Conservation (phyloP, 148 eudicot genomes). For the Persicaria tinctoria region DNA sequence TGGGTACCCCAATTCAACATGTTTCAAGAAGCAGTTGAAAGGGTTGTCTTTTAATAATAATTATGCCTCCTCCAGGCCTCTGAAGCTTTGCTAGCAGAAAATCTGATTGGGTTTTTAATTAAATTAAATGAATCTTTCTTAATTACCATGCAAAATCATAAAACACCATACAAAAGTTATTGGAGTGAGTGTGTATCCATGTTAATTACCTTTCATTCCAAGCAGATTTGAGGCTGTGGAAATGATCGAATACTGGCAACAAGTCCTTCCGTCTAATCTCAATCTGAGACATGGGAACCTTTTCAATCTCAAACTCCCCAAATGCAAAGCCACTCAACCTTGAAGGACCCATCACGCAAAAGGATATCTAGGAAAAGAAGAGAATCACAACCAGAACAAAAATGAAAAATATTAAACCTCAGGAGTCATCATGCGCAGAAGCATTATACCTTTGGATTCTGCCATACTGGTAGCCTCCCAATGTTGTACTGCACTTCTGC, state of each 20-base stretch:
- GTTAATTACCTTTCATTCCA: constrained; percentile 50
- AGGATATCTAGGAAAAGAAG: constrained; percentile 43
- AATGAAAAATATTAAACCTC: neutral
- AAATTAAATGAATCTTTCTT: too few relatives aligned
- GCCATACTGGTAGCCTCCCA: constrained; percentile 75
- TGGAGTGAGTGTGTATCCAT: neutral
- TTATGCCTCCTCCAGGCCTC: too few relatives aligned
- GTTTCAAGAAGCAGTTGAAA: too few relatives aligned
- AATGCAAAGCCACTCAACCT: constrained; percentile 18
- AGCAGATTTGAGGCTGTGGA: constrained; percentile 50
- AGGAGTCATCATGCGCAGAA: constrained; percentile 10
- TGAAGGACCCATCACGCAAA: constrained; percentile 43
- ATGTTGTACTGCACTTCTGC: constrained; percentile 79
- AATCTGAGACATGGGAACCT: constrained; percentile 49
- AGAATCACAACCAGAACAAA: constrained; percentile 4
- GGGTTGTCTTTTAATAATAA: neutral
- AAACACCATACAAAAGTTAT: too few relatives aligned
- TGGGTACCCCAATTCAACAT: too few relatives aligned
- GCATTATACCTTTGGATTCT: constrained; percentile 59
- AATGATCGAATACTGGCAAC: constrained; percentile 81
- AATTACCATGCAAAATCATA: too few relatives aligned
- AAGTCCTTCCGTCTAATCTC: constrained; percentile 75
- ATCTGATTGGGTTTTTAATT: too few relatives aligned
- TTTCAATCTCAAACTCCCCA: constrained; percentile 84
- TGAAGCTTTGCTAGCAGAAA: too few relatives aligned